These are phyloP conservation scores for Boletus pseudo-olivaceus DNA, from an alignment of 768 basidiomycete species.

Conservation along the genomic window DNA sequence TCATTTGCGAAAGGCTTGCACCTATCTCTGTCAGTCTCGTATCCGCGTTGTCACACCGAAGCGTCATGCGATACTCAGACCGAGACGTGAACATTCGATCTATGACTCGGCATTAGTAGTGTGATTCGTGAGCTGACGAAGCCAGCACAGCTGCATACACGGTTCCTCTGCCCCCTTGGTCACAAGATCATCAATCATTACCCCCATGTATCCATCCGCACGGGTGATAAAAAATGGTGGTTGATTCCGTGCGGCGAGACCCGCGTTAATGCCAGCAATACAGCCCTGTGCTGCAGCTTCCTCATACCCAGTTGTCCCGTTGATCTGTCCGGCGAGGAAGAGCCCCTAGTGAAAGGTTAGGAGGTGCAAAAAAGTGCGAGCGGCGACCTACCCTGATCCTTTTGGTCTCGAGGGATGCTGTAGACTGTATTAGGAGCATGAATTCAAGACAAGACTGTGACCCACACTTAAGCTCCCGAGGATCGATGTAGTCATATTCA, in stretches of 20 bases:
- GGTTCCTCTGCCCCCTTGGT: slow-evolving; percentile 89
- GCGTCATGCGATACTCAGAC: slow-evolving; percentile 85
- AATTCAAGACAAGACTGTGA: slow-evolving; percentile 5
- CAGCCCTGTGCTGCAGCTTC: slow-evolving; percentile 90
- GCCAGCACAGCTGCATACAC: slow-evolving; percentile 43
- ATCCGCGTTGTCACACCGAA: slow-evolving; percentile 89
- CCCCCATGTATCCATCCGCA: slow-evolving; percentile 85
- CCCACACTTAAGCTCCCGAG: slow-evolving; percentile 72
- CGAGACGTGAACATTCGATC: slow-evolving; percentile 94
- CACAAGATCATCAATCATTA: slow-evolving; percentile 90
- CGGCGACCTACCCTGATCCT: slow-evolving; percentile 54
- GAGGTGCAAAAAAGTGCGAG: neutral
- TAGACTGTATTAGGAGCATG: neutral
- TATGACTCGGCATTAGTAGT: slow-evolving; percentile 28
- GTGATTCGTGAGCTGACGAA: neutral
- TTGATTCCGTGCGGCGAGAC: slow-evolving; percentile 54
- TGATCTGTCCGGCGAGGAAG: slow-evolving; percentile 89
- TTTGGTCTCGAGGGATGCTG: slow-evolving; percentile 84
- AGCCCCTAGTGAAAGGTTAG: slow-evolving; percentile 49
- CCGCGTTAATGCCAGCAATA: slow-evolving; percentile 88
- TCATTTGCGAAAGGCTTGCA: slow-evolving; percentile 16
- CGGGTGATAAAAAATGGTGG: slow-evolving; percentile 65
- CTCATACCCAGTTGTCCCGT: slow-evolving; percentile 92
- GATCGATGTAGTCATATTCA: slow-evolving; percentile 89
- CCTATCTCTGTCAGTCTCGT: slow-evolving; percentile 76